Base-by-base conservation (phyloP, 192 early-diverging fungal species). In the Dissophora ornata region DNA sequence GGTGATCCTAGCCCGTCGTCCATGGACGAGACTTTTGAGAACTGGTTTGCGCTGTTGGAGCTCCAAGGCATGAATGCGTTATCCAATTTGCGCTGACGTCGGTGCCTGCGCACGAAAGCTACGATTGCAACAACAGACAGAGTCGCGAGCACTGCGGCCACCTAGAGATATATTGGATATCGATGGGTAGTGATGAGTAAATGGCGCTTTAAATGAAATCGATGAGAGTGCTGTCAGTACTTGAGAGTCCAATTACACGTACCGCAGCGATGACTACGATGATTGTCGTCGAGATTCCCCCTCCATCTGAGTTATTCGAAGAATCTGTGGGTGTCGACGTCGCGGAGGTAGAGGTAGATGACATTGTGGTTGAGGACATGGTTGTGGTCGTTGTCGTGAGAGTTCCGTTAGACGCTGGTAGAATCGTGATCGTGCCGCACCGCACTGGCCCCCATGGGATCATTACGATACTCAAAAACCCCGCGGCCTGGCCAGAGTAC, bases 211-310 rank as follows among this genome's bases (percentile, higher is more conserved):
- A n/a, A n/a, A n/a, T n/a, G n/a, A n/a, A n/a, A n/a, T n/a, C n/a
- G n/a, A n/a, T n/a, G n/a, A n/a, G n/a, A n/a, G n/a, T n/a, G n/a
- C n/a, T n/a, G n/a, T n/a, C n/a, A n/a, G n/a, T n/a, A n/a, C n/a
- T n/a, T n/a, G n/a, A n/a, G n/a, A n/a, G n/a, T n/a, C n/a, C n/a
- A n/a, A n/a, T n/a, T n/a, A n/a, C 32, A 56, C 62, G n/a, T 67
- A 75, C 71, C 71, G 58, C 71, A 28, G 71, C 62, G 58, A 75
- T 62, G 25, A 74, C 45, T 0, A 59, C 62, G 42, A 74, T 42
- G 4, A 54, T 42, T 15, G 61, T 62, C 1, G 42, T 71, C 29
- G 69, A 71, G 11, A 71, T 26, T 4, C 69, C 69, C 10, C 36
- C 25, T 4, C 19, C 19, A 16, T 13, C 40, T 1, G 36, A 51